phyloP scores from a whole-genome alignment of 331 rosid genomes.

The Rhamnella rubrinervis region DNA sequence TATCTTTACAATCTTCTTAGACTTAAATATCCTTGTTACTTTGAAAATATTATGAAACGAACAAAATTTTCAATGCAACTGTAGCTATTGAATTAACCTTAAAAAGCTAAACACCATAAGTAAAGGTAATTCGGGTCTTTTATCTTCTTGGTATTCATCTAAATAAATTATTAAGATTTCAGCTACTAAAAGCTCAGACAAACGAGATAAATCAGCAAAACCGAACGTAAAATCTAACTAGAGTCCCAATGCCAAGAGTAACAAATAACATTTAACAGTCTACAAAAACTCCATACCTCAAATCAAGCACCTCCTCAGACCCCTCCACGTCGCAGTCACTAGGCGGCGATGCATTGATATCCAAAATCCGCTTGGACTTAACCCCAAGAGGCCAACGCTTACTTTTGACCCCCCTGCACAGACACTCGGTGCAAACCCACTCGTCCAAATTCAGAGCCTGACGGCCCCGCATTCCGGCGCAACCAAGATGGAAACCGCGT shows the following conservation, averaged over 20 bases:
- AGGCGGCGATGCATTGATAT: slow-evolving; percentile 94
- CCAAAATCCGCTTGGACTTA: slow-evolving; percentile 80
- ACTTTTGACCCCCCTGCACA: slow-evolving; percentile 60
- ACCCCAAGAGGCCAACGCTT: slow-evolving; percentile 95
- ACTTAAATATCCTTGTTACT: too few species aligned
- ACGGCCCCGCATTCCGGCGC: slow-evolving; percentile 72
- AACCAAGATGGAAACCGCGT: slow-evolving; percentile 73
- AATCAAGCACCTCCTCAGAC: slow-evolving; percentile 43
- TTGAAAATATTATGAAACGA: too few species aligned
- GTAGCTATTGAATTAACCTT: neutral
- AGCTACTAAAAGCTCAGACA: slow-evolving; percentile 5
- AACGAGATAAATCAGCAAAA: neutral
- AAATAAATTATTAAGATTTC: slow-evolving; percentile 6
- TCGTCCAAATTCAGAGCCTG: slow-evolving; percentile 53
- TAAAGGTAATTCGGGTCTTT: neutral
- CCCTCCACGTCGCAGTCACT: slow-evolving; percentile 59
- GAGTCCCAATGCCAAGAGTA: neutral
- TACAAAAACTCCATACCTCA: slow-evolving; percentile 50
- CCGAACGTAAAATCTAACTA: neutral
- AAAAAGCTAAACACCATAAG: neutral
- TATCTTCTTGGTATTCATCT: neutral
- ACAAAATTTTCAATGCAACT: too few species aligned
- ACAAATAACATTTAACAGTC: neutral
- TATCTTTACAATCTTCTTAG: too few species aligned
- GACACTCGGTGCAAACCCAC: slow-evolving; percentile 92